Evolutionary conservation across 2,329 filamentous ascomycete genomes (phyloP).

Genomic region (Arthrobotrys megalospora): DNA sequence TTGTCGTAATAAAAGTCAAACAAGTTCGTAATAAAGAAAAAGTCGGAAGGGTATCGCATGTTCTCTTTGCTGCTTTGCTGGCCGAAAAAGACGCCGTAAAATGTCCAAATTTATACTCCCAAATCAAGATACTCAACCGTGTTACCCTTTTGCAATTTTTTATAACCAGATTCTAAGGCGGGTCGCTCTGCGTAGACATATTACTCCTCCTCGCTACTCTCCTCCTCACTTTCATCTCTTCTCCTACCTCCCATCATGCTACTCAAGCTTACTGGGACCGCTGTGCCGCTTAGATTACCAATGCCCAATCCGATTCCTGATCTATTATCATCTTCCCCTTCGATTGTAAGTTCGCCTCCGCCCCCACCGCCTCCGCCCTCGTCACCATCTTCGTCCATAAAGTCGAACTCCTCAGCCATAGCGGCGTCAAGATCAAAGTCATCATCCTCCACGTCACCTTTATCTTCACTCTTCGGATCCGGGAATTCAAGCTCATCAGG

Average conservation of each 20-base stretch:
- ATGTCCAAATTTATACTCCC: constrained; percentile 22
- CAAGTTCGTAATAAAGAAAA: constrained; percentile 7
- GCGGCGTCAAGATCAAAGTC: constrained; percentile 41
- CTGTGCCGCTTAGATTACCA: constrained; percentile 7
- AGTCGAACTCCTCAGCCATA: constrained; percentile 46
- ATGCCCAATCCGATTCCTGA: constrained; percentile 48
- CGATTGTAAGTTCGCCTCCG: constrained; percentile 38
- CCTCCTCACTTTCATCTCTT: constrained; percentile 51
- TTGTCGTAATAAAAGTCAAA: background rate
- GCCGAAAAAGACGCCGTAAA: constrained; percentile 35
- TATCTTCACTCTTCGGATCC: constrained; percentile 55
- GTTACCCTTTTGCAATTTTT: background rate
- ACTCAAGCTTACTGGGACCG: constrained; percentile 36
- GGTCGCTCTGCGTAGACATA: background rate
- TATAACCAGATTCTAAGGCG: background rate
- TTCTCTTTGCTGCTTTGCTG: constrained; percentile 16
- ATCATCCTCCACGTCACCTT: constrained; percentile 44
- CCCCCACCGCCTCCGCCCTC: constrained; percentile 26
- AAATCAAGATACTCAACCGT: constrained; percentile 2
- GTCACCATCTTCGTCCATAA: constrained; percentile 38
- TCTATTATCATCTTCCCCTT: constrained; percentile 45
- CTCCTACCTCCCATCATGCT: constrained; percentile 34
- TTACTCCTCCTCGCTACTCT: constrained; percentile 57
- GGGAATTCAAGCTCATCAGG: constrained; percentile 53
- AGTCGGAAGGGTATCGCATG: constrained; percentile 34